Evolutionary conservation across 2,329 filamentous ascomycete species (phyloP), one percentile per base, ranked within the genome.

Genomic region (Diaporthe sp.): DNA sequence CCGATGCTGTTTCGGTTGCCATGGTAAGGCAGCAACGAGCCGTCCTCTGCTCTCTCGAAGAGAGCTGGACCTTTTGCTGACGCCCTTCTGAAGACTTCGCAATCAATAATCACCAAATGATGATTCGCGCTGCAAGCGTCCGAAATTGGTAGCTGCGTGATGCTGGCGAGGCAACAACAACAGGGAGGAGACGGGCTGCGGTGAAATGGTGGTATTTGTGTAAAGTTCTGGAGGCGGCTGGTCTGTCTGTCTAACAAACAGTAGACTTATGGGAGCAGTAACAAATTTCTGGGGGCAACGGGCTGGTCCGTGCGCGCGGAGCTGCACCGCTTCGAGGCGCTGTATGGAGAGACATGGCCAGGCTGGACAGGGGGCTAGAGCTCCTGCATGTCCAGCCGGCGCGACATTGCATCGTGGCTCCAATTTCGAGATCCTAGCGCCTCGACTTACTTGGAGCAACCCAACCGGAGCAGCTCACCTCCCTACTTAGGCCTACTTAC

Each of bases 1-100:
- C 70, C 25, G 75, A 77, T 47, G 75, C 75, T 42, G 75, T 75
- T 67, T 77, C 75, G 42, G 75, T 77, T 25, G 75, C 75, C 75
- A 77, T 77, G 53, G 53, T 42, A 37, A 34, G 47, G 49, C 70
- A 61, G 31, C 60, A 39, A 47, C 61, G 42, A 28, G 61, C 25
- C 61, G 44, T 73, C 28, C n/a, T 61, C 44, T 17, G 39, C 47
- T 71, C 20, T 63, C 68, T 22, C 34, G 57, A 31, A 15, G 51
- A 53, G 34, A 55, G 34, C 34, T 55, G 49, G 31, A 34, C n/a
- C n/a, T 28, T 13, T 39, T 28, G n/a, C n/a, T 28, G 65, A 28
- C 34, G 47, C 55, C 65, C 34, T 70, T 39, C 34, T 42, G n/a
- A 31, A 42, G 13, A 15, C n/a, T 31, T 28, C 34, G n/a, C 65